Evolutionary conservation across 140 eudicot genomes (phyloP), one percentile per base, ranked within the genome.

Genomic region (Oenanthe javanica): DNA sequence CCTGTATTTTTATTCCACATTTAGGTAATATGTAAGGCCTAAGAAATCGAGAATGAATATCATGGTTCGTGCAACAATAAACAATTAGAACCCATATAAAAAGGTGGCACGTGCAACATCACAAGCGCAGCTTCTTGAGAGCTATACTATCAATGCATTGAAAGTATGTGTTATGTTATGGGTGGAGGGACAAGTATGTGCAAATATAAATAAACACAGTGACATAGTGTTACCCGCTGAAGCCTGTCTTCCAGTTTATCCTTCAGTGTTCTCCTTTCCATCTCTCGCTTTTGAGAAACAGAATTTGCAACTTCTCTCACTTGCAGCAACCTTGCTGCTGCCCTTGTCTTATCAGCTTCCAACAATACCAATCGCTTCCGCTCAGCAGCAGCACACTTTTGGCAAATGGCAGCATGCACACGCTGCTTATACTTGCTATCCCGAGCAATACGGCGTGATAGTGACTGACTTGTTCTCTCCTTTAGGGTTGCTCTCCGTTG

Each of bases 401-500:
- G 97, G 83, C 75, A 82, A 69, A 90, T 92, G 43, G 97, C 90
- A 85, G 93, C 93, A 84, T 83, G 87, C 54, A 92, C 96, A 79
- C 96, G 88, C 80, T 94, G 96, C 85, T 88, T 94, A 82, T 90
- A 86, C 81, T 87, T 94, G 87, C 86, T 90, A 80, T 92, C 93
- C 27, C 87, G 88, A 49, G 89, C 88, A 63, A 81, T 84, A 82
- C 88, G 85, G 75, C 94, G 86, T 82, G 84, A 54, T 67, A 91
- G 69, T 7, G 93, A 91, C 71, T 89, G 97, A 85, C 91, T 87
- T 57, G 88, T 81, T 77, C 89, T 89, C 84, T 96, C 97, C 83
- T 86, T 92, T 80, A 89, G 67, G 19, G 84, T 83, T 49, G 97
- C 98, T 82, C 97, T 88, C 69, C 91, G 83, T 79, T 89, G 96